Evolutionary conservation across 164 flowering plant species (phyloP), one percentile per base, ranked within the genome.

Genomic region (Cinnamomum micranthum): DNA sequence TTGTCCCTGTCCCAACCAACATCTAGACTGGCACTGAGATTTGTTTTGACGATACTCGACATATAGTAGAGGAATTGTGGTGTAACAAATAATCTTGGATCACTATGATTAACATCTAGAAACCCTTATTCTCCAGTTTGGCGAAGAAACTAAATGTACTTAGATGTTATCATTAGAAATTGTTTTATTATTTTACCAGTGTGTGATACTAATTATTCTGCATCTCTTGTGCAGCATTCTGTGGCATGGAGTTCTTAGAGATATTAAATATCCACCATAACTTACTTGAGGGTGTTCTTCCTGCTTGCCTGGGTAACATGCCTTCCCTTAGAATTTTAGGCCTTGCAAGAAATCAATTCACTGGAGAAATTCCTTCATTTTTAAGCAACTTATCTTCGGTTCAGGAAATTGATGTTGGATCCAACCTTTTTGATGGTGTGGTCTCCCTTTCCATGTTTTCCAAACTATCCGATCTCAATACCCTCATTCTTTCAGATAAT

Each of bases 401-500:
- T 22, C 19, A 70, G 10, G 58, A 47, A 13, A 23, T 70, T 25
- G 72, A 70, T 50, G n/a, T 70, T 51, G 35, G 59, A 9, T 11
- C 50, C 31, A 70, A 70, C 19, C 72, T 11, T 10, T 28, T 70
- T 22, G 6, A 50, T 9, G 59, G 58, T 3, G 10, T 23, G 20
- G n/a, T 70, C 59, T 70, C 72, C 1, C 23, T 71, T 6, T 52
- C 73, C 20, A 71, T 71, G 33, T 52, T 71, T 55, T 52, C 65
- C 22, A 71, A 71, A 23, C 73, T 58, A n/a, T 1, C 0, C 5
- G 17, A 28, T 13, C 73, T 71, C 55, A 4, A 0, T 28, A 28
- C n/a, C 4, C 35, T 71, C 7, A 23, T 50, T 23, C 73, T 71
- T 24, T 71, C 73, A 19, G 55, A 10, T 59, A 71, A 71, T 27